These are phyloP conservation scores for Pichia sp. DNA, from an alignment of 1,139 yeast genomes.

Conservation along the genomic window DNA sequence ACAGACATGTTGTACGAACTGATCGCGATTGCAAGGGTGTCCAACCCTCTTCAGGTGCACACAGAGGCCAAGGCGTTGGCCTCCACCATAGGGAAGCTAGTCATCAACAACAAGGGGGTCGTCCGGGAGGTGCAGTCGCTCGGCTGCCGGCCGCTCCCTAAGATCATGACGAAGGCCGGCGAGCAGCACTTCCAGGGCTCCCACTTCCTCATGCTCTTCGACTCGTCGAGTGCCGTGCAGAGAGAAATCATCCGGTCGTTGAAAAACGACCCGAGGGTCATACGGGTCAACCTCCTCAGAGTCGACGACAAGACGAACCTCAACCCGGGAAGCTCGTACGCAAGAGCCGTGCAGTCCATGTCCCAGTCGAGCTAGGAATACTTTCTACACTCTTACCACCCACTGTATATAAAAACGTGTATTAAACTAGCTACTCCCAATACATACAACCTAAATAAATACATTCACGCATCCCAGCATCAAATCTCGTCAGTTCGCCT, in stretches of 20 bases:
- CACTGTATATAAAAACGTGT: slow-evolving; percentile 10
- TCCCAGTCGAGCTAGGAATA: slow-evolving; percentile 18
- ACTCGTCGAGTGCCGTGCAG: slow-evolving; percentile 80
- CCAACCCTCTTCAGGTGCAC: slow-evolving; percentile 50
- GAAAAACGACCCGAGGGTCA: slow-evolving; percentile 83
- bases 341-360: slow-evolving; percentile 33
- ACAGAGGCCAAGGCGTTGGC: slow-evolving; percentile 56
- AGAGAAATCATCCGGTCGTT: slow-evolving; percentile 77
- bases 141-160: slow-evolving; percentile 77
- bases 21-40: slow-evolving; percentile 80
- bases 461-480: neutral
- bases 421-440: neutral
- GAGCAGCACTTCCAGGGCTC: slow-evolving; percentile 89
- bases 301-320: slow-evolving; percentile 55
- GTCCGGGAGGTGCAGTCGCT: slow-evolving; percentile 75
- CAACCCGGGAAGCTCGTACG: slow-evolving; percentile 53
- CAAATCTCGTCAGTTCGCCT: neutral
- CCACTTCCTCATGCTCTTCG: slow-evolving; percentile 82
- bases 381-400: neutral
- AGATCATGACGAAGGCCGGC: slow-evolving; percentile 77
- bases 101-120: slow-evolving; percentile 87
- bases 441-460: neutral
- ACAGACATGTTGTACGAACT: slow-evolving; percentile 77
- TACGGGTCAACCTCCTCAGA: slow-evolving; percentile 70
- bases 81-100: slow-evolving; percentile 70